Evolutionary conservation across 164 flowering plant species (phyloP).

Genomic region (Cinnamomum chago): DNA sequence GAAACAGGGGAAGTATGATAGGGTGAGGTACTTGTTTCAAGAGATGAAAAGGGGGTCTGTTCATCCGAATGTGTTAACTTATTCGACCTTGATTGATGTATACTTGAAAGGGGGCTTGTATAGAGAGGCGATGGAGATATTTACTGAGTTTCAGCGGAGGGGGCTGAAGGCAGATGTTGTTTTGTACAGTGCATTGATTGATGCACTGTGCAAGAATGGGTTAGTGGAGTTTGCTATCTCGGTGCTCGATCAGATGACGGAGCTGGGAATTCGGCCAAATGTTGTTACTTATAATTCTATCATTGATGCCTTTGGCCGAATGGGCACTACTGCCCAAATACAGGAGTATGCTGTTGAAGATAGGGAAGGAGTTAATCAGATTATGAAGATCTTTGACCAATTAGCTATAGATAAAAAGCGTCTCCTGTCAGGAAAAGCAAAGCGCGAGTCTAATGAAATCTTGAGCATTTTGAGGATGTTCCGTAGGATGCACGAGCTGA

Average conservation of each 20-base stretch:
- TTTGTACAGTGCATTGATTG: conserved; percentile 85
- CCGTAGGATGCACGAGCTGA: conserved; percentile 82
- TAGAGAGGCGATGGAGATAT: conserved; percentile 76
- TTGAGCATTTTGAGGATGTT: conserved; percentile 68
- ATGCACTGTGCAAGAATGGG: conserved; percentile 90
- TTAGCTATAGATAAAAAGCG: conserved; percentile 46
- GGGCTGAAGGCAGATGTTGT: conserved; percentile 97
- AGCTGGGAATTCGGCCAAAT: conserved; percentile 84
- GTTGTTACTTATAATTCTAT: conserved; percentile 95
- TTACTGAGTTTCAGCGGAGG: conserved; percentile 65
- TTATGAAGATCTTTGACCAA: conserved; percentile 63
- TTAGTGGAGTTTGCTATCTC: conserved; percentile 71
- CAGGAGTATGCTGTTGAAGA: conserved; percentile 15
- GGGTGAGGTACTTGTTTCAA: conserved; percentile 53
- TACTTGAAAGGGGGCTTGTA: conserved; percentile 82
- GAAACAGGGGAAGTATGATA: conserved; percentile 69
- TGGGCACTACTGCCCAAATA: conserved; percentile 32
- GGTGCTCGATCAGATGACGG: conserved; percentile 87
- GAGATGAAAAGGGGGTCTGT: conserved; percentile 61
- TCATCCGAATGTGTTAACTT: conserved; percentile 75
- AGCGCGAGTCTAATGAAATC: conserved; percentile 45
- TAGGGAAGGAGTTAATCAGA: conserved; percentile 32
- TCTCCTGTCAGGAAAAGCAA: conserved; percentile 30
- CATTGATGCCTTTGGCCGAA: conserved; percentile 83
- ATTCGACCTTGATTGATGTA: conserved; percentile 81